These are phyloP conservation scores for Chrysanthemum seticuspe DNA, from an alignment of 129 eudicot genomes.

Conservation along the genomic window DNA sequence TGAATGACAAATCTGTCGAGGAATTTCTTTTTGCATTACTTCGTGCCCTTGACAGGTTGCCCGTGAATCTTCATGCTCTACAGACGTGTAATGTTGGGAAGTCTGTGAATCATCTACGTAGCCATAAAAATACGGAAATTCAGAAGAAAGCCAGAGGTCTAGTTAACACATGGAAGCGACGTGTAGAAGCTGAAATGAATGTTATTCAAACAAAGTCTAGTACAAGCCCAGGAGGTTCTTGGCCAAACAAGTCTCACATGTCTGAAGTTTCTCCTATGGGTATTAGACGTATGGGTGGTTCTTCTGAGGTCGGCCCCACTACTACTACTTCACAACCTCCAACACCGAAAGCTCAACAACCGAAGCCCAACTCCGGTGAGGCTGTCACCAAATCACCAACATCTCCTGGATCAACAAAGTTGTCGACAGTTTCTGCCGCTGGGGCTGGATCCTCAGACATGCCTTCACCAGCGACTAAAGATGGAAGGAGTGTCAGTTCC, in stretches of 20 bases:
- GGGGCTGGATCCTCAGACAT: conserved; percentile 22
- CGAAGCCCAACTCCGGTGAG: conserved; percentile 44
- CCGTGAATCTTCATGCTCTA: conserved; percentile 91
- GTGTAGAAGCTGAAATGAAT: conserved; percentile 97
- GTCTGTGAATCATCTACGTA: conserved; percentile 80
- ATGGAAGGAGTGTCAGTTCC: conserved; percentile 75
- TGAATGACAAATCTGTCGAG: conserved; percentile 70
- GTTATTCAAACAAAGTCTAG: conserved; percentile 56
- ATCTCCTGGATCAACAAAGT: conserved; percentile 47
- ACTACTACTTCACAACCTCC: conserved; percentile 52
- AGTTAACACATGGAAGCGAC: conserved; percentile 95
- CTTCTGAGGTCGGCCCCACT: conserved; percentile 42
- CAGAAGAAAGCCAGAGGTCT: conserved; percentile 86
- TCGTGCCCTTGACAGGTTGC: conserved; percentile 90
- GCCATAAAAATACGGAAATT: conserved; percentile 76
- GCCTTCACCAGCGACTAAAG: conserved; percentile 48
- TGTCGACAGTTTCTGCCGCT: conserved; percentile 2
- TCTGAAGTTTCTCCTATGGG: conserved; percentile 57
- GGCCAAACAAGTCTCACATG: conserved; percentile 43
- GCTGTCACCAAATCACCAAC: conserved; percentile 44
- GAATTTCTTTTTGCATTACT: conserved; percentile 82
- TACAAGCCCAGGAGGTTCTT: conserved; percentile 48
- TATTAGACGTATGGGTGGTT: conserved; percentile 32
- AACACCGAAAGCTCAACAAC: conserved; percentile 46
- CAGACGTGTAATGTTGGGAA: conserved; percentile 84